These are phyloP conservation scores for Potentilla sterilis DNA, from an alignment of 306 rosid species.

Conservation along the genomic window DNA sequence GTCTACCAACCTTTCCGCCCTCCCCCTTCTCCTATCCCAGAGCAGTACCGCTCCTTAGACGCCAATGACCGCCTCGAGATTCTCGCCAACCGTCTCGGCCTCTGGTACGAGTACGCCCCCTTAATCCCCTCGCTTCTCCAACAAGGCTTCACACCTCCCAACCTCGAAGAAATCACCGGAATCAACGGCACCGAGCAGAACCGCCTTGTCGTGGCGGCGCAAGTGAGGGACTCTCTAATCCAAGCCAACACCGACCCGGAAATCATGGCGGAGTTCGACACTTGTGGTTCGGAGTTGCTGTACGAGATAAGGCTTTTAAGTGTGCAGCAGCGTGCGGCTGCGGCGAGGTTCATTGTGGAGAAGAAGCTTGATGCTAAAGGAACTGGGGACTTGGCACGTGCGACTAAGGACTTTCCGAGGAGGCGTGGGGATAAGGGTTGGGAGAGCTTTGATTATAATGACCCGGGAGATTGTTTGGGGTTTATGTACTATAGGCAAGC, in stretches of 20 bases:
- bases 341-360: constrained; percentile 50
- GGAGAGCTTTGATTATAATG: constrained; percentile 55
- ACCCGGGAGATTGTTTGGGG: constrained; percentile 71
- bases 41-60: constrained; percentile 55
- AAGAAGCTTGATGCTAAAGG: constrained; percentile 45
- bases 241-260: constrained; percentile 50
- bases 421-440: constrained; percentile 63
- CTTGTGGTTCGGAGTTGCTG: constrained; percentile 59
- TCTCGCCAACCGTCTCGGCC: constrained; percentile 73
- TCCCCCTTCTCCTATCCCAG: constrained; percentile 61
- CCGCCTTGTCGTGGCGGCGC: constrained; percentile 57
- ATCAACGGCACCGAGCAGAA: constrained; percentile 74
- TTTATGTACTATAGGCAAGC: constrained; percentile 68
- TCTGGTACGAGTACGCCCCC: constrained; percentile 78
- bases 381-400: constrained; percentile 64
- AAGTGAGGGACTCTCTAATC: constrained; percentile 70
- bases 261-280: constrained; percentile 44
- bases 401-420: constrained; percentile 74
- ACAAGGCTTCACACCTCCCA: constrained; percentile 70
- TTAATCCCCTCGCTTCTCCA: constrained; percentile 57
- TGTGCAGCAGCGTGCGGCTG: constrained; percentile 54
- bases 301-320: constrained; percentile 71
- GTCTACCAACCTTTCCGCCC: constrained; percentile 88
- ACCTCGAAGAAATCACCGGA: constrained; percentile 73
- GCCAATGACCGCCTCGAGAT: constrained; percentile 39